Evolutionary conservation across 2,329 filamentous ascomycete species (phyloP).

Genomic region (Venturia nashicola): DNA sequence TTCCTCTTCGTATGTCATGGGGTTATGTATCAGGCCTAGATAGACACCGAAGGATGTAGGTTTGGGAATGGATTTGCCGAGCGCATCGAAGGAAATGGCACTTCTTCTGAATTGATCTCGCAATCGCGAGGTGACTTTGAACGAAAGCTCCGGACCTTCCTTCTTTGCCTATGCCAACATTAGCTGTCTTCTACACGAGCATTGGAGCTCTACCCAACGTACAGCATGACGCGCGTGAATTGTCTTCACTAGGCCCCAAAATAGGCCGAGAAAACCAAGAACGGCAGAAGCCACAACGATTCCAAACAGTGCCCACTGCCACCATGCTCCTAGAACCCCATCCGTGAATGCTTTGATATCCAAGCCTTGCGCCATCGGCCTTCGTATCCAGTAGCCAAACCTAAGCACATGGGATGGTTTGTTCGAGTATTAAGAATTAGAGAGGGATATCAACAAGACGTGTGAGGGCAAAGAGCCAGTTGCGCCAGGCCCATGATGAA

Average conservation of each 20-base stretch:
- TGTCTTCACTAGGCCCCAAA: background rate
- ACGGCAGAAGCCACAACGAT: slow-evolving; percentile 20
- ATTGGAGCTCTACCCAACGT: background rate
- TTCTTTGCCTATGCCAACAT: background rate
- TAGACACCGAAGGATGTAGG: slow-evolving; percentile 25
- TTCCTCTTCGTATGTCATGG: slow-evolving; percentile 17
- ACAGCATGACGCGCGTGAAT: background rate
- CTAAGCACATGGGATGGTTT: background rate
- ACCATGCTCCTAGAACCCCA: slow-evolving; percentile 19
- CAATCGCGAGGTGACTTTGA: background rate
- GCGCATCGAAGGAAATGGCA: slow-evolving; percentile 1
- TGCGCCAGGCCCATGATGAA: background rate
- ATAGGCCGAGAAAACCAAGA: slow-evolving; percentile 14
- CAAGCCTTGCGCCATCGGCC: slow-evolving; percentile 18
- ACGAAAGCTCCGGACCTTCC: background rate
- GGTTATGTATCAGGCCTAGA: slow-evolving; percentile 19
- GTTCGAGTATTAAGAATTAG: background rate
- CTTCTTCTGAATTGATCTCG: background rate
- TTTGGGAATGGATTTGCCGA: slow-evolving; percentile 13
- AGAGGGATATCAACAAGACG: background rate
- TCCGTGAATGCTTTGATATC: slow-evolving; percentile 20
- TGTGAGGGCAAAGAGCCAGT: background rate
- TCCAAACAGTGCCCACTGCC: slow-evolving; percentile 21
- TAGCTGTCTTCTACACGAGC: background rate
- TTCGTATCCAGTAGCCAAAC: background rate